Evolutionary conservation across 2,329 filamentous ascomycete genomes (phyloP).

Genomic region (Microdochium nivale): DNA sequence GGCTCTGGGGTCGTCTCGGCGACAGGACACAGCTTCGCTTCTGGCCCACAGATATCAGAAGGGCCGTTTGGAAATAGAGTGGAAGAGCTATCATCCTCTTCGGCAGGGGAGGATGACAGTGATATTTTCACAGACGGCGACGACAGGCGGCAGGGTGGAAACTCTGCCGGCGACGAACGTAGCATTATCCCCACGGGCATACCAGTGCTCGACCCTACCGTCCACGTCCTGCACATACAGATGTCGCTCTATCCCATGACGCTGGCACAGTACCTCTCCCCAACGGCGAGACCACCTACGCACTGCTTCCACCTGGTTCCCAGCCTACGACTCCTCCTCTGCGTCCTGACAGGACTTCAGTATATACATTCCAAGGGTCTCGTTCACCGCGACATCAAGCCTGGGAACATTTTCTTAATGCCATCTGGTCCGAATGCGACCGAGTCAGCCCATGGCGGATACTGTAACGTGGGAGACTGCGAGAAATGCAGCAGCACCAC

Average conservation of each 20-base stretch:
- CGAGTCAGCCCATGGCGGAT: slow-evolving; percentile 11
- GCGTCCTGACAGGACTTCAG: slow-evolving; percentile 51
- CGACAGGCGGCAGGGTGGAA: background rate
- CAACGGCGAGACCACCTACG: slow-evolving; percentile 10
- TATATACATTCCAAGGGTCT: slow-evolving; percentile 54
- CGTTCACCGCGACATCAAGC: slow-evolving; percentile 59
- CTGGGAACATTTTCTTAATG: slow-evolving; percentile 58
- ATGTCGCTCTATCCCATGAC: slow-evolving; percentile 60
- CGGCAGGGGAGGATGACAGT: slow-evolving; percentile 7
- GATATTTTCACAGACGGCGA: slow-evolving; percentile 19
- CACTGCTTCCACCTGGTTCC: slow-evolving; percentile 57
- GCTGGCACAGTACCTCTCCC: slow-evolving; percentile 46
- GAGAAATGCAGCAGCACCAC: background rate
- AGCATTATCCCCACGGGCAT: background rate
- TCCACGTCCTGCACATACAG: slow-evolving; percentile 54
- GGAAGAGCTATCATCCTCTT: slow-evolving; percentile 10
- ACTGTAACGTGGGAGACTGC: slow-evolving; percentile 12
- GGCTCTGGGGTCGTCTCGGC: background rate
- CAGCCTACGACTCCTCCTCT: slow-evolving; percentile 45
- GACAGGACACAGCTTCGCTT: background rate
- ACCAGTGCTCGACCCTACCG: slow-evolving; percentile 10
- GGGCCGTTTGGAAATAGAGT: slow-evolving; percentile 21
- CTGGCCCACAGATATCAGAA: slow-evolving; percentile 21
- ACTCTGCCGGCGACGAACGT: too few relatives aligned
- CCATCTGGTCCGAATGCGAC: slow-evolving; percentile 21